phyloP scores from a whole-genome alignment of 2,329 filamentous ascomycete genomes.

The Stromatinia cepivora region DNA sequence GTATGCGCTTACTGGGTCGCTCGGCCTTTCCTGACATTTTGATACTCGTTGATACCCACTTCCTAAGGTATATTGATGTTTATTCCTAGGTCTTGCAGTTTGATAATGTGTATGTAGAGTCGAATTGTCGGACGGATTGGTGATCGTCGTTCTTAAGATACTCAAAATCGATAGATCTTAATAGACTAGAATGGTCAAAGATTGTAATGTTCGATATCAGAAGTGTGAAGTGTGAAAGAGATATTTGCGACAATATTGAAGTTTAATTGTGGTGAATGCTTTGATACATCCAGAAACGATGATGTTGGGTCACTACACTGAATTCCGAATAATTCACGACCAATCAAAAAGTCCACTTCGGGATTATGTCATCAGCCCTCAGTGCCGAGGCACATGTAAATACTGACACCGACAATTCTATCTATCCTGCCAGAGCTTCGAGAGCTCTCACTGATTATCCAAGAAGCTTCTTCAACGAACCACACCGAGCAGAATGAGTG shows the following conservation, averaged over 20 bases:
- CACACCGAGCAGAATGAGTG: slow-evolving; percentile 32
- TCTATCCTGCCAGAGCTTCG: neutral
- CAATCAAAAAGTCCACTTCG: neutral
- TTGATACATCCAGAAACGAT: slow-evolving; percentile 10
- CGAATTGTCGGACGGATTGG: slow-evolving; percentile 13
- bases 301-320: neutral
- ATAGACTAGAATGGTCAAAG: neutral
- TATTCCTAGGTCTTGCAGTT: neutral
- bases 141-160: neutral
- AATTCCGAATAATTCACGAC: neutral
- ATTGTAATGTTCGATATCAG: neutral
- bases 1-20: slow-evolving; percentile 35
- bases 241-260: neutral
- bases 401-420: slow-evolving; percentile 19
- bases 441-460: neutral
- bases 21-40: slow-evolving; percentile 35
- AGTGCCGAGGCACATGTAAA: slow-evolving; percentile 23
- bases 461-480: slow-evolving; percentile 15
- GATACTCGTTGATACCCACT: slow-evolving; percentile 12
- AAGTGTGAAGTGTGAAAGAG: neutral
- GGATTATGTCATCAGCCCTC: slow-evolving; percentile 30
- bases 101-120: slow-evolving; percentile 15
- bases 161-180: neutral
- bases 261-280: slow-evolving; percentile 1
- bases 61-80: slow-evolving; percentile 9